Conservation (phyloP, 345 rosid species). For the Aurinia saxatilis region DNA sequence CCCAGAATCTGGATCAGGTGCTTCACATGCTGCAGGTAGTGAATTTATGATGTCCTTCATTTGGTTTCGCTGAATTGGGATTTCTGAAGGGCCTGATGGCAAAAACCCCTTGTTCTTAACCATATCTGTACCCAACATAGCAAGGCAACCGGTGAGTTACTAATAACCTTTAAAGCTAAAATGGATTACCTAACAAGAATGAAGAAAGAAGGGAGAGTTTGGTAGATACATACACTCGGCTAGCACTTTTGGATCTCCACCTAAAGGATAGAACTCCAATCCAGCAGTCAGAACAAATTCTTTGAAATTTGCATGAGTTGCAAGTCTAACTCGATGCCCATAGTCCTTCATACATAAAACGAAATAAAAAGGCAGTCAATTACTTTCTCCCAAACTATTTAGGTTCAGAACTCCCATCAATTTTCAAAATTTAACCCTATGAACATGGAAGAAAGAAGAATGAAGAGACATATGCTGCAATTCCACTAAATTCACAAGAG, state of each 20-base stretch:
- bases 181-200: not conserved
- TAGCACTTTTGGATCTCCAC: constrained; percentile 97
- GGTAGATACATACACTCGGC: constrained; percentile 81
- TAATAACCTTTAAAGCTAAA: not conserved
- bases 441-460: not conserved
- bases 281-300: constrained; percentile 98
- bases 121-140: constrained; percentile 63
- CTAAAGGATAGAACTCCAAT: constrained; percentile 89
- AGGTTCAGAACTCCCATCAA: not conserved
- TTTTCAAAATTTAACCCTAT: not conserved
- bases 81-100: constrained; percentile 97
- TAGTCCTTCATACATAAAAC: constrained; percentile 65
- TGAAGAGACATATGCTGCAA: not conserved
- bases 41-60: constrained; percentile 79
- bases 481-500: not conserved
- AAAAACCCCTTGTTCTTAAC: constrained; percentile 97
- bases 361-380: not conserved
- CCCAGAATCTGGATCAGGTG: constrained; percentile 83
- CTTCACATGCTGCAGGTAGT: constrained; percentile 89
- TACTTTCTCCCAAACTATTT: not conserved
- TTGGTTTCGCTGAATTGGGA: constrained; percentile 83
- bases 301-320: constrained; percentile 96
- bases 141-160: constrained; percentile 14
- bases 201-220: constrained; percentile 3
- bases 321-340: constrained; percentile 99